These are phyloP conservation scores for Trypanosomatidae sp. DNA, from an alignment of 208 protist species.

Conservation along the genomic window DNA sequence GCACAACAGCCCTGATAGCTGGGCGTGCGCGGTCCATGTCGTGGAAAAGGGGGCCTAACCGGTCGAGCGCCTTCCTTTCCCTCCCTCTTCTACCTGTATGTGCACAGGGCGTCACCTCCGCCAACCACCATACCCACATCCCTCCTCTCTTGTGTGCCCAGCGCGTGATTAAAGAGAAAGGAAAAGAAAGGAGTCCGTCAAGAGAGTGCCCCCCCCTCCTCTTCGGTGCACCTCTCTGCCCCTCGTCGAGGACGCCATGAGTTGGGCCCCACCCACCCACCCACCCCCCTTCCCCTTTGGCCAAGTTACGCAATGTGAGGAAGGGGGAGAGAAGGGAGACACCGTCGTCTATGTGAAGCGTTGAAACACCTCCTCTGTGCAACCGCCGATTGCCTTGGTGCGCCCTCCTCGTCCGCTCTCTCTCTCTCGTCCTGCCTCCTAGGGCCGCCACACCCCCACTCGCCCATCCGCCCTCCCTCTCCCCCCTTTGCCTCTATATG, in stretches of 20 bases:
- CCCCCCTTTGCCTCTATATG: neutral
- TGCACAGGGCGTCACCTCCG: neutral
- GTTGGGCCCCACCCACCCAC: neutral
- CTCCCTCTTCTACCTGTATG: neutral
- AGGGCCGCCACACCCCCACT: neutral
- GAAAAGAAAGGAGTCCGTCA: neutral
- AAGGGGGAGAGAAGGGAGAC: neutral
- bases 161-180: neutral
- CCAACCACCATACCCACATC: neutral
- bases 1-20: slow-evolving; percentile 6
- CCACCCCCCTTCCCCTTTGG: neutral
- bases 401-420: neutral
- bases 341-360: neutral
- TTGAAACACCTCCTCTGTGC: neutral
- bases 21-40: neutral
- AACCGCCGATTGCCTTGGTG: neutral
- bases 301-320: neutral
- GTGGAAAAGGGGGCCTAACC: neutral
- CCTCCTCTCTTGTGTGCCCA: neutral
- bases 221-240: neutral
- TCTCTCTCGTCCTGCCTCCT: too few species aligned
- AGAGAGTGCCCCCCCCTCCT: neutral
- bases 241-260: neutral
- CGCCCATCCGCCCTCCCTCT: neutral
- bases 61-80: neutral